Base-by-base conservation (phyloP, 495 filamentous ascomycete genomes). In the Penicillium manginii region DNA sequence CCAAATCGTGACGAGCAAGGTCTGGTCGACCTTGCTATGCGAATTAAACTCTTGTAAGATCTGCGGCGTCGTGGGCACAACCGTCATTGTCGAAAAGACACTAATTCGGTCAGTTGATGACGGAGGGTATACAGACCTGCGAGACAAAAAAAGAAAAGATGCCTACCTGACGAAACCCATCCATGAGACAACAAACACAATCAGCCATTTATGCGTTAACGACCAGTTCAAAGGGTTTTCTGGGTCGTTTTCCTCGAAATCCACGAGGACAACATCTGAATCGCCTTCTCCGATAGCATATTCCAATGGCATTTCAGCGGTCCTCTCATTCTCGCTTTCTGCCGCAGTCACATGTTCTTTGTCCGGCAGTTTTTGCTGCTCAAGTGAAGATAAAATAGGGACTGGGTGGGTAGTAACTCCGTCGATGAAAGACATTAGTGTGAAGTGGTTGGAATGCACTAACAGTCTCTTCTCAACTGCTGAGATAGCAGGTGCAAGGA, bases 1-100 rank as follows among this genome's bases (percentile, higher is more conserved):
- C 54, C 54, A 57, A 35, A 57, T 57, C 15, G 54, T 49, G 32
- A 57, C 54, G 32, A 57, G 45, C 15, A 57, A 39, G 54, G 46
- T 57, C 29, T 45, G 54, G 31, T 57, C 45, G 26, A 57, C 45
- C 14, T 22, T 37, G 26, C 50, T 57, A 26, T 57, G 40, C 22
- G 54, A 57, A 48, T 57, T 15, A 21, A 57, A 57, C 26, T 57
- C 23, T 18, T 46, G 12, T 29, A 57, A 50, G 19, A 57, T 50
- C 26, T 46, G 45, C 32, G 54, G 54, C 8, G 54, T 35, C 11
- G 45, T 45, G 17, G 54, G 54, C n/a, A 45, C 54, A 5, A 45
- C 31, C 26, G 45, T 57, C 29, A 57, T 57, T 21, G 54, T 57
- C 45, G 31, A 22, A 50, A 50, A 26, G 23, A 26, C 23, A 4